Base-by-base conservation (phyloP, 164 flowering plant genomes). In the Nymphaea thermarum region DNA sequence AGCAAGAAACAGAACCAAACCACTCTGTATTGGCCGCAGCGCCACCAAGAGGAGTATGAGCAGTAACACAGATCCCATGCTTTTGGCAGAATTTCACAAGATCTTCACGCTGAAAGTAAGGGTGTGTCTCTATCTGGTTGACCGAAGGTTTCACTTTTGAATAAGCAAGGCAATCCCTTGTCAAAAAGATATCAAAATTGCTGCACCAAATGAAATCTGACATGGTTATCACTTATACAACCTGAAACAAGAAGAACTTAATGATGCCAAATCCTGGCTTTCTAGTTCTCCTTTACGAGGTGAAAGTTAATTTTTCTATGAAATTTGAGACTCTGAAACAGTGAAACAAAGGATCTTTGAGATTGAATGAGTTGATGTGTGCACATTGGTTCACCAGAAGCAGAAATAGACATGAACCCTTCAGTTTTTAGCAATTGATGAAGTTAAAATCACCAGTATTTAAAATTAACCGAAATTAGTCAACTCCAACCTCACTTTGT, bases 131-230 rank as follows among this genome's bases (percentile, higher is more conserved):
- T 16, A 93, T 86, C 80, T 90, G 98, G 78, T 93, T 90, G 63
- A 93, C 98, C 17, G 96, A 91, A 74, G 96, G 98, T 85, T 93
- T 93, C 68, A 93, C 78, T 77, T 86, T 90, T 51, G 98, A 83
- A 82, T 93, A 90, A 36, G 93, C 96, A 69, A 90, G 75, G 74
- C 96, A 93, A 68, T 90, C 96, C 82, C 98, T 85, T 3, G 96
- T 90, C n/a, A 93, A 82, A 65, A 88, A 89, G 69, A 93, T 80
- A 76, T 89, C 96, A 53, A 83, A 93, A 80, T 93, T 93, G 86
- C 98, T 93, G 96, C 86, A 84, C 42, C 71, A 4, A 73, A 41
- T 57, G 60, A 41, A 12, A 25, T 3, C 8, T 60, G 15, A 60
- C 66, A 67, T 66, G 42, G 57, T 51, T 43, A 36, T 6, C 57